Base-by-base conservation (phyloP, 2,329 filamentous ascomycete species). In the Endothia cerciana region DNA sequence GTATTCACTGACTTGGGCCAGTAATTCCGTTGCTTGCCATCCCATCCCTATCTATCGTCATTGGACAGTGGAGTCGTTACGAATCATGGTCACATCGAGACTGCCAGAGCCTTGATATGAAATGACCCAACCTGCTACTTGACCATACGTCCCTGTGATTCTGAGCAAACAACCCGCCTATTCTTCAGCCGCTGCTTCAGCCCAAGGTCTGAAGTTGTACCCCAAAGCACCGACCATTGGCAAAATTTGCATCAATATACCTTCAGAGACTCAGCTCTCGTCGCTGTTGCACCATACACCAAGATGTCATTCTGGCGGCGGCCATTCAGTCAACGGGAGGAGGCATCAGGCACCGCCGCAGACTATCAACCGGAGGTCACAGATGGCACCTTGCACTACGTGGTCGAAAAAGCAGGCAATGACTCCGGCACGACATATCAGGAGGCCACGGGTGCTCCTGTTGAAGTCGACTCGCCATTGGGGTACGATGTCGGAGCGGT, bases 381-480 rank as follows among this genome's bases (percentile, higher is more conserved):
- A 28, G 65, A 67, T n/a, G 65, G 65, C 36, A 60, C 59, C 10
- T 38, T 67, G 43, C 57, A 61, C 43, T 67, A 67, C n/a, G 45
- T 67, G n/a, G 59, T 45, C 11, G 67, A 68, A 22, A 69, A 69
- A n/a, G 69, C 68, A 25, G 72, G 70, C 41, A 73, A 73, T 56
- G 65, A 68, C 47, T 69, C 70, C 13, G 59, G 28, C 4, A 63
- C 69, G 22, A 68, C 70, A 0, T 73, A 72, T 38, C 86, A 89
- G 69, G 87, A 89, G 71, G 85, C 83, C 2, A 80, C 79, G 6
- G 87, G 87, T 15, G 87, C 87, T 2, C 87, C 87, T 0, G 85
- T 89, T 7, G 87, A 89, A 72, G 77, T 75, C 1, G 72, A 79
- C 5, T 88, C 86, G 3, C 86, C 87, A 0, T 75, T 89, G n/a